Evolutionary conservation across 768 basidiomycete species (phyloP).

Genomic region (Mycena kentingensis): DNA sequence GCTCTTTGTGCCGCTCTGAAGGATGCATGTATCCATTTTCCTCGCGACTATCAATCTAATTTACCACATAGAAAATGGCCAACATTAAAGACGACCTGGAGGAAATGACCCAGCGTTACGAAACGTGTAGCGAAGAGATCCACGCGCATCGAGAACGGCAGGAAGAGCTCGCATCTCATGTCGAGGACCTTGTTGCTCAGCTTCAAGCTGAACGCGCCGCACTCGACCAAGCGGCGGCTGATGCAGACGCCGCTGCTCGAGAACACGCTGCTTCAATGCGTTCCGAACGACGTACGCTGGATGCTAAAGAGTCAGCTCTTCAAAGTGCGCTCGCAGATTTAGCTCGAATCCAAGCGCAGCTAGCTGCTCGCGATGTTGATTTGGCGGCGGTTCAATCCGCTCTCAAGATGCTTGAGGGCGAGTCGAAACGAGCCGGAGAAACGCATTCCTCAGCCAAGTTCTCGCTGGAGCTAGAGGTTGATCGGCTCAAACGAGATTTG

Average conservation of each 20-base stretch:
- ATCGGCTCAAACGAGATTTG: constrained; percentile 82
- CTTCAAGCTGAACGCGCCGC: constrained; percentile 58
- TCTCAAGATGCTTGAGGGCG: constrained; percentile 70
- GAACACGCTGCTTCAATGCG: constrained; percentile 65
- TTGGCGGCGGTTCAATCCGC: constrained; percentile 71
- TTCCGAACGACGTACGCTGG: constrained; percentile 61
- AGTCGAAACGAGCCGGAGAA: constrained; percentile 81
- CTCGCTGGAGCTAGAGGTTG: constrained; percentile 87
- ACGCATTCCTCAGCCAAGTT: constrained; percentile 80
- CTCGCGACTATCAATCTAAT: not conserved
- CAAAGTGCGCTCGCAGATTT: constrained; percentile 65
- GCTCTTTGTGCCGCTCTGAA: constrained; percentile 73
- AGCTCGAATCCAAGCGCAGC: constrained; percentile 59
- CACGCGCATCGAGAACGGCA: constrained; percentile 69
- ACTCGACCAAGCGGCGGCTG: constrained; percentile 55
- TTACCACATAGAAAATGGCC: constrained; percentile 71
- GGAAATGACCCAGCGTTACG: constrained; percentile 66
- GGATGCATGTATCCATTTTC: constrained; percentile 53
- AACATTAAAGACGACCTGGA: constrained; percentile 65
- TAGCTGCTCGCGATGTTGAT: constrained; percentile 76
- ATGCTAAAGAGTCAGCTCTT: constrained; percentile 70
- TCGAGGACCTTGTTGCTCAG: constrained; percentile 70
- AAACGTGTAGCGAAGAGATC: constrained; percentile 61
- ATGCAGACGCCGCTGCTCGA: constrained; percentile 58
- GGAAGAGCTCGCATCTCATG: constrained; percentile 75